Conservation (phyloP, 306 rosid species). For the Cucurbita argyrosperma region DNA sequence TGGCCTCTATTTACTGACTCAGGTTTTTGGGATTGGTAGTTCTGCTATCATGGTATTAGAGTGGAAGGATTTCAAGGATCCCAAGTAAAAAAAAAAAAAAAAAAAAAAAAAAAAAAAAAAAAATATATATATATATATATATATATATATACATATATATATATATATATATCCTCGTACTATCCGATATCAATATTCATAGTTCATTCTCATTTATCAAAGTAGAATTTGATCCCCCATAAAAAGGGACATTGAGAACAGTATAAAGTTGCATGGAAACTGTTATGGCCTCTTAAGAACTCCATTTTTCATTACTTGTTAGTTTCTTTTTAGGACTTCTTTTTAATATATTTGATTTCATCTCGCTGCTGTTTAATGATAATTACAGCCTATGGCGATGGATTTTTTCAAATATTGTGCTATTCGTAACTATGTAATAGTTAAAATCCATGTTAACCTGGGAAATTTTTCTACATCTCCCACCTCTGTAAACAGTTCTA, state of each 20-base stretch:
- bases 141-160: neutral
- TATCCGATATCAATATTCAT: neutral
- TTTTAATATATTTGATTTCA: neutral
- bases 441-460: neutral
- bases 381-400: neutral
- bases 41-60: neutral
- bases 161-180: neutral
- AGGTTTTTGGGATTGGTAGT: neutral
- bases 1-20: neutral
- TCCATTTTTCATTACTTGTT: neutral
- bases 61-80: neutral
- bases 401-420: neutral
- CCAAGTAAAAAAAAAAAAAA: neutral
- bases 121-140: neutral
- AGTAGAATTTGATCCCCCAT: neutral
- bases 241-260: neutral
- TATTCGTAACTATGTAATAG: neutral
- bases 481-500: constrained; percentile 36
- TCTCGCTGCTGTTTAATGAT: neutral
- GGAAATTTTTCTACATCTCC: neutral
- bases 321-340: neutral
- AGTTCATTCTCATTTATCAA: neutral
- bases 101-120: too few species aligned
- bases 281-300: neutral
- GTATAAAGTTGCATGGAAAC: neutral